Evolutionary conservation across 129 eudicot genomes (phyloP).

Genomic region (Cynara cardunculus): DNA sequence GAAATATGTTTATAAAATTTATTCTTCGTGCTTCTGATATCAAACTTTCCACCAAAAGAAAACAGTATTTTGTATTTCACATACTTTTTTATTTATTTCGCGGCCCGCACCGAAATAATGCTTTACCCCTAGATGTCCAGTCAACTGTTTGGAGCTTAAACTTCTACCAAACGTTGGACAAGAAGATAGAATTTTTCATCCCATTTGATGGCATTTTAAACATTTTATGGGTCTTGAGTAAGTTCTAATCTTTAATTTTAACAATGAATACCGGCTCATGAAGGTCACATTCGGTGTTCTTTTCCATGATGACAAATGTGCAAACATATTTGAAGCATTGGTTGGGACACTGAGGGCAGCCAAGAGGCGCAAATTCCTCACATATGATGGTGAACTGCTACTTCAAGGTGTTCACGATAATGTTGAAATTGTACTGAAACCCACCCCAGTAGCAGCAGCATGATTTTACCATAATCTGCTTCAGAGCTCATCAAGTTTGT

Average conservation of each 20-base stretch:
- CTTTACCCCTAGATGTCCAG: too few relatives aligned
- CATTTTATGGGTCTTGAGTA: neutral
- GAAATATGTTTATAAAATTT: neutral
- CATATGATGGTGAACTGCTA: constrained; percentile 93
- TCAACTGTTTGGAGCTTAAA: neutral
- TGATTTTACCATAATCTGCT: neutral
- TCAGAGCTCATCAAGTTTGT: neutral
- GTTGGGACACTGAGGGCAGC: constrained; percentile 98
- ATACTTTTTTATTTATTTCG: too few relatives aligned
- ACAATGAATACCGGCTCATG: constrained; percentile 6
- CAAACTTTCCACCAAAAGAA: neutral
- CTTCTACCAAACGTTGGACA: neutral
- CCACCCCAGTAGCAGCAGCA: constrained; percentile 39
- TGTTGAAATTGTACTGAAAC: constrained; percentile 72
- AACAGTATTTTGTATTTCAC: neutral
- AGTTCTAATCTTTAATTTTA: constrained; percentile 1
- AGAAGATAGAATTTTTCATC: neutral
- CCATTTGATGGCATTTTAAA: neutral
- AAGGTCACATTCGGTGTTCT: constrained; percentile 96
- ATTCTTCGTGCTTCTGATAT: neutral
- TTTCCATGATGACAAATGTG: constrained; percentile 86
- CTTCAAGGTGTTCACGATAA: constrained; percentile 97
- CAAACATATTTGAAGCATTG: constrained; percentile 96
- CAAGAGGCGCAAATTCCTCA: constrained; percentile 77
- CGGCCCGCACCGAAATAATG: too few relatives aligned